phyloP scores from a whole-genome alignment of 108 stramenopile genomes.

The Nitzschia sp. region DNA sequence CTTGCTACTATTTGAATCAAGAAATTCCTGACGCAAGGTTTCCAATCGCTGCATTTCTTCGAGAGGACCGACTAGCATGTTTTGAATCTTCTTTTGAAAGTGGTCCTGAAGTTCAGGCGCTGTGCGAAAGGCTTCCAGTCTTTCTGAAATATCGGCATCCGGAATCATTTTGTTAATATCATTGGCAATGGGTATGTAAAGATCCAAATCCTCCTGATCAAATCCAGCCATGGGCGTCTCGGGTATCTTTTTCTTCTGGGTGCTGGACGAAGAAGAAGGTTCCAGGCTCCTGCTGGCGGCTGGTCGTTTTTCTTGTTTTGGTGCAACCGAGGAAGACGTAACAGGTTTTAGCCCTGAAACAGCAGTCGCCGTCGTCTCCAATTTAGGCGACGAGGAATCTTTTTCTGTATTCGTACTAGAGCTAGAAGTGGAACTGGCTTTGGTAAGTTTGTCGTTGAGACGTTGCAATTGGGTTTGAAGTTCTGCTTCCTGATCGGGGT shows the following conservation, averaged over 20 bases:
- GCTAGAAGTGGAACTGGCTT: not conserved
- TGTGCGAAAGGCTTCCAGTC: slow-evolving; percentile 28
- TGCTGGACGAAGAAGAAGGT: not conserved
- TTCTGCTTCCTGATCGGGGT: slow-evolving; percentile 27
- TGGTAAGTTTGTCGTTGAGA: slow-evolving; percentile 14
- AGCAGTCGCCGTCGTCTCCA: not conserved
- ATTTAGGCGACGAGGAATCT: not conserved
- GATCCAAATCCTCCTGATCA: slow-evolving; percentile 35
- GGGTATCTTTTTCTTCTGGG: slow-evolving; percentile 12
- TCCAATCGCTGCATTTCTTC: slow-evolving; percentile 40
- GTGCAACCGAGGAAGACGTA: not conserved
- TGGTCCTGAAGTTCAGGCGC: slow-evolving; percentile 34
- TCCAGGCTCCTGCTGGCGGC: not conserved
- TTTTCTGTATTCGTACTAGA: not conserved
- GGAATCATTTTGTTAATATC: slow-evolving; percentile 29
- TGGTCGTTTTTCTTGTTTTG: not conserved
- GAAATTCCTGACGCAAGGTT: slow-evolving; percentile 26
- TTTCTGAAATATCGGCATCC: slow-evolving; percentile 19
- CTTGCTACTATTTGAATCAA: slow-evolving; percentile 25
- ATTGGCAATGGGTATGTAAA: slow-evolving; percentile 39
- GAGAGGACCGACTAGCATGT: slow-evolving; percentile 32
- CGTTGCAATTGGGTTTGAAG: slow-evolving; percentile 18
- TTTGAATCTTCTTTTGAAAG: slow-evolving; percentile 39
- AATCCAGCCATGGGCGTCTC: slow-evolving; percentile 31
- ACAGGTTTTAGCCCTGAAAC: no score